Evolutionary conservation across 1,284 basidiomycete species (phyloP), one percentile per base, ranked within the genome.

Genomic region (Ustilago shanxiensis): DNA sequence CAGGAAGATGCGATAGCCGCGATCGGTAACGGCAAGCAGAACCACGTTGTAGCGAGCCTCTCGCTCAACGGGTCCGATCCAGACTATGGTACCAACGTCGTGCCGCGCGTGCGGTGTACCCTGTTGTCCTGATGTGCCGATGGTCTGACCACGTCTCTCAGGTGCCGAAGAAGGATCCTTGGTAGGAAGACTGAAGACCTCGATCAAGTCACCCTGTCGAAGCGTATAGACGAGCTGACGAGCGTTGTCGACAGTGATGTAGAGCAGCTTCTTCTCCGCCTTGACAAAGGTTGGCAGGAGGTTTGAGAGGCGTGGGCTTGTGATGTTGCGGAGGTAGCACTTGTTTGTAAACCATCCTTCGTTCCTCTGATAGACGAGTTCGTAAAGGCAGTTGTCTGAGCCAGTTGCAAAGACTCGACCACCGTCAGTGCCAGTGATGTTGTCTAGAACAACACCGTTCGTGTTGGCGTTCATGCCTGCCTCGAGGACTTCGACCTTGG

Each of bases 361-460:
- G 76, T 90, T 92, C 72, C 93, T 91, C 82, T 95, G 93, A 86
- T 99, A 99, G 82, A 93, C 92, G 55, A 99, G 88, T 87, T 98
- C 97, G 86, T 97, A 98, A 47, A 98, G 87, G 83, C 92, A 92
- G 22, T 94, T 94, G 86, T 98, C 95, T 18, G 90, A 89, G 13
- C 95, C 95, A 61, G 90, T 72, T 90, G 95, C 93, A 87, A 99
- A 98, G 78, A 98, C 93, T 58, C 95, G 90, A 26, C 96, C 97
- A 37, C 92, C 90, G 22, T 89, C 85, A 1, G 93, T 95, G 11
- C 93, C 93, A 61, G 90, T 89, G 58, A 98, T 91, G 56, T 92
- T 92, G 14, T 90, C 89, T 93, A 99, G 94, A 79, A 86, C 80
- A 57, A 95, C 80, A 18, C 87, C 90, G 81, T 95, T 91, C 44